Evolutionary conservation across 805 yeast species (phyloP).

Genomic region (Debaryomyces prosopidis): DNA sequence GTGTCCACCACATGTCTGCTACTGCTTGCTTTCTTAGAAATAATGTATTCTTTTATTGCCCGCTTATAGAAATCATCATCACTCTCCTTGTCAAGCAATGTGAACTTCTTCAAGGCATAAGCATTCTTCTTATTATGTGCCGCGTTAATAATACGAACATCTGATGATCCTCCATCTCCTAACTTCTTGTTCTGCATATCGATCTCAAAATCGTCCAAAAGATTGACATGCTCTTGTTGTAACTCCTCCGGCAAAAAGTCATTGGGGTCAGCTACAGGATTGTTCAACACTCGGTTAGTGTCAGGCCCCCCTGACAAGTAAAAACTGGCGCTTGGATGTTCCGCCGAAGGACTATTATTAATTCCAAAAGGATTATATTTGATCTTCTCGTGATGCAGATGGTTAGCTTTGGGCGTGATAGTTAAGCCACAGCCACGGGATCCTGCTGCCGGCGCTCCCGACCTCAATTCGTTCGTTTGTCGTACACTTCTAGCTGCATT

Average conservation of each 20-base stretch:
- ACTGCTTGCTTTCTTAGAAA: constrained; percentile 54
- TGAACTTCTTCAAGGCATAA: constrained; percentile 68
- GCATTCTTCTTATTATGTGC: constrained; percentile 41
- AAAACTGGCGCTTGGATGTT: constrained; percentile 27
- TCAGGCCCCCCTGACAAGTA: constrained; percentile 35
- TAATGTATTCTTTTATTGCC: constrained; percentile 62
- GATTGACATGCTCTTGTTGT: constrained; percentile 46
- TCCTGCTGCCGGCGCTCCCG: neutral
- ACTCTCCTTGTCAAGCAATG: constrained; percentile 58
- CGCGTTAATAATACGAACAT: constrained; percentile 50
- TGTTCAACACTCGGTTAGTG: constrained; percentile 51
- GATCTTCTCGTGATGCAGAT: constrained; percentile 39
- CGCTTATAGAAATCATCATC: constrained; percentile 65
- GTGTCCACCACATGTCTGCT: constrained; percentile 64
- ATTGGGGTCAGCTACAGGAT: constrained; percentile 69
- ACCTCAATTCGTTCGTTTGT: neutral
- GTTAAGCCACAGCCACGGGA: neutral
- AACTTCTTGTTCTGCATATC: constrained; percentile 45
- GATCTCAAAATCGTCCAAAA: constrained; percentile 57
- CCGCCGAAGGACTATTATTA: constrained; percentile 29
- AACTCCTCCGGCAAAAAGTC: constrained; percentile 56
- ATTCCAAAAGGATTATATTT: constrained; percentile 69
- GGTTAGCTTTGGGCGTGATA: constrained; percentile 10
- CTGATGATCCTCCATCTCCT: constrained; percentile 75
- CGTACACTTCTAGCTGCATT: constrained; percentile 19